Evolutionary conservation across 2,329 filamentous ascomycete species (phyloP), one percentile per base, ranked within the genome.

Genomic region (Zelopaecilomyces penicillatus): DNA sequence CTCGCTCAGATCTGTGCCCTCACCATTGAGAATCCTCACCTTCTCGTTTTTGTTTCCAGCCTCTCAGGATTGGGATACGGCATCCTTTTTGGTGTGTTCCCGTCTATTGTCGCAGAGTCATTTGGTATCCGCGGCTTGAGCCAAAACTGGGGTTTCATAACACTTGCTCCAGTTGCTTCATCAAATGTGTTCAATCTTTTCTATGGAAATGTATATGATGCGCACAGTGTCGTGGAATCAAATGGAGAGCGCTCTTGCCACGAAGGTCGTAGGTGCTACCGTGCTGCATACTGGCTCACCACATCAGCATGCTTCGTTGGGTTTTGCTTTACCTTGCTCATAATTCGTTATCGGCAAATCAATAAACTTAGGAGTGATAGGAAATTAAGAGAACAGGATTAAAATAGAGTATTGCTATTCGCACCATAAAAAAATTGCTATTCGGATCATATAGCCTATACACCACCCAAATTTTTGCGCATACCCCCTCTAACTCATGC

Each of bases 111-210:
- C 7, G 88, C 90, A 5, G 90, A 97, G 61, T 83, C 85, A 0
- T 98, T 98, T 61, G 93, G 93, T 6, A 85, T 96, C 28, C 77
- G 83, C 49, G 91, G 90, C 2, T 73, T 98, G 39, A 89, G 85
- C 44, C 87, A 95, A 60, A 98, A 97, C 59, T 98, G 93, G 91
- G 93, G 93, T 10, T 84, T 85, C 55, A 94, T 98, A 82, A 96
- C 88, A 0, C 71, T 96, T 39, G 84, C 87, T 3, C 90, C 91
- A 0, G 87, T 95, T 3, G 65, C 95, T 29, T 89, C 83, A 6
- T 90, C 88, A 41, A 95, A 97, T 56, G 64, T 95, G 26, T 97
- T 95, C 73, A 98, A 97, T 60, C 67, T 96, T 1, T 80, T 93
- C 46, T 98, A 97, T 61, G 93, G 93, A 40, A 67, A 64, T 11